These are phyloP conservation scores for Chaetoscypha palmicola DNA, from an alignment of 2,329 filamentous ascomycete species.

Conservation along the genomic window DNA sequence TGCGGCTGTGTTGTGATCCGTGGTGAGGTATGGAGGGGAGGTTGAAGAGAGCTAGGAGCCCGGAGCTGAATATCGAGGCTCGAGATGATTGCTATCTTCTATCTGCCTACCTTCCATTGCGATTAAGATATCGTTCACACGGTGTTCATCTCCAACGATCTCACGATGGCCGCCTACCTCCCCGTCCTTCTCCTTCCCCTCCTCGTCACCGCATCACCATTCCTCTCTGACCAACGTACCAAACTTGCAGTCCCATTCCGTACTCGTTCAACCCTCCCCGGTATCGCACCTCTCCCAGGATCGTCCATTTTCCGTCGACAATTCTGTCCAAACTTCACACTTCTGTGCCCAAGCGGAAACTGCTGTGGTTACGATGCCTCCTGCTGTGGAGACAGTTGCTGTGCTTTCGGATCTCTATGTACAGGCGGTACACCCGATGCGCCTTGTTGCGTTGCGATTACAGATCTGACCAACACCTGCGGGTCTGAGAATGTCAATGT, in stretches of 20 bases:
- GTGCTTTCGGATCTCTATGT: conserved; percentile 4
- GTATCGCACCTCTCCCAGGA: not conserved
- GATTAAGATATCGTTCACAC: too few relatives aligned
- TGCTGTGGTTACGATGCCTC: conserved; percentile 1
- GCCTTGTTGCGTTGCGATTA: conserved; percentile 4
- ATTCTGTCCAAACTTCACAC: conserved; percentile 3
- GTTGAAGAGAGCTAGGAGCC: too few relatives aligned
- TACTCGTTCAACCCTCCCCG: not conserved
- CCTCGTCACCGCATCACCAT: too few relatives aligned
- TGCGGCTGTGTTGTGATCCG: too few relatives aligned
- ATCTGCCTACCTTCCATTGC: too few relatives aligned
- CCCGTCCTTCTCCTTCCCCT: too few relatives aligned
- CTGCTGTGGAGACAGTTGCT: conserved; percentile 5
- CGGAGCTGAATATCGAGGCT: too few relatives aligned
- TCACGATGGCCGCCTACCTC: too few relatives aligned
- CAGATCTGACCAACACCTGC: not conserved
- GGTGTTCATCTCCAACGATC: too few relatives aligned
- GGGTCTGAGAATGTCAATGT: not conserved
- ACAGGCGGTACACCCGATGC: conserved; percentile 2
- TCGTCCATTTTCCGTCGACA: conserved; percentile 4
- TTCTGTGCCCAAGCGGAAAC: conserved; percentile 1
- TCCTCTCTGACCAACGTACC: too few relatives aligned
- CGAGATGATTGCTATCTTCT: too few relatives aligned
- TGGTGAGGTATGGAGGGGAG: too few relatives aligned
- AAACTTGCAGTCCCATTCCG: not conserved